Conservation (phyloP, 1,284 basidiomycete species). For the Ustilago lituana region DNA sequence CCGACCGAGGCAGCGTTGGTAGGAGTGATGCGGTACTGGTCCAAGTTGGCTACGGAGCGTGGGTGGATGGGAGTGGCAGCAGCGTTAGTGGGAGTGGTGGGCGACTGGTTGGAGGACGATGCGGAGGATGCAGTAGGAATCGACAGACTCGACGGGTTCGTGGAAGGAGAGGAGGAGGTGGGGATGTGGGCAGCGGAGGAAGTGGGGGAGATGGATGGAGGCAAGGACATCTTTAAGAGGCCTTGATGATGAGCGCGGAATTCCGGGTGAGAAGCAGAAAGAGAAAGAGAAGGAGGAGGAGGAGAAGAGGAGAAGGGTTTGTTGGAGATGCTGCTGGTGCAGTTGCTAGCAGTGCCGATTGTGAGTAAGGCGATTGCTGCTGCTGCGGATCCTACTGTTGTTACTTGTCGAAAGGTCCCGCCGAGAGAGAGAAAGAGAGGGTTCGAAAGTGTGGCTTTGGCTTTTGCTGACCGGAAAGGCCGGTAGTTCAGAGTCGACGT, state of each 20-base stretch:
- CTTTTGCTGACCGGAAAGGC: too few species aligned
- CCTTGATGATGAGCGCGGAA: not conserved
- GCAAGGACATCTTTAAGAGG: slow-evolving; percentile 17
- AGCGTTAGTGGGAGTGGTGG: slow-evolving; percentile 26
- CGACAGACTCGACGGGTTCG: slow-evolving; percentile 15
- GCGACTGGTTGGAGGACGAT: slow-evolving; percentile 6
- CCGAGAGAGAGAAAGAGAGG: too few species aligned
- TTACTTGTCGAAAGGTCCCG: too few species aligned
- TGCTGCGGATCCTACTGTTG: not conserved
- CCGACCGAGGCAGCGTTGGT: slow-evolving; percentile 3
- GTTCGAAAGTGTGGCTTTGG: too few species aligned
- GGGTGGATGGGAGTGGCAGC: slow-evolving; percentile 4
- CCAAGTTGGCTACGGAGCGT: slow-evolving; percentile 7
- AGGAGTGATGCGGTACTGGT: slow-evolving; percentile 4
- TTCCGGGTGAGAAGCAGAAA: too few species aligned
- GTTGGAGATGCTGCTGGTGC: not conserved
- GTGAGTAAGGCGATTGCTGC: too few species aligned
- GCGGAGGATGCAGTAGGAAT: slow-evolving; percentile 13
- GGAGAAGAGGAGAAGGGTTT: not conserved
- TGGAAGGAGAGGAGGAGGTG: slow-evolving; percentile 1
- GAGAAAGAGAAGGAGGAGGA: not conserved
- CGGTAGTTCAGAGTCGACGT: too few species aligned
- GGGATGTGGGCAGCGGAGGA: slow-evolving; percentile 2
- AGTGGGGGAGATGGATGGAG: slow-evolving; percentile 4
- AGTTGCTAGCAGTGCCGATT: too few species aligned